Percentiles rank a stretch among this genome's conserved stretches.
Evolutionary conservation across 1,284 basidiomycete species (phyloP).

Genomic region (Papiliotrema laurentii): DNA sequence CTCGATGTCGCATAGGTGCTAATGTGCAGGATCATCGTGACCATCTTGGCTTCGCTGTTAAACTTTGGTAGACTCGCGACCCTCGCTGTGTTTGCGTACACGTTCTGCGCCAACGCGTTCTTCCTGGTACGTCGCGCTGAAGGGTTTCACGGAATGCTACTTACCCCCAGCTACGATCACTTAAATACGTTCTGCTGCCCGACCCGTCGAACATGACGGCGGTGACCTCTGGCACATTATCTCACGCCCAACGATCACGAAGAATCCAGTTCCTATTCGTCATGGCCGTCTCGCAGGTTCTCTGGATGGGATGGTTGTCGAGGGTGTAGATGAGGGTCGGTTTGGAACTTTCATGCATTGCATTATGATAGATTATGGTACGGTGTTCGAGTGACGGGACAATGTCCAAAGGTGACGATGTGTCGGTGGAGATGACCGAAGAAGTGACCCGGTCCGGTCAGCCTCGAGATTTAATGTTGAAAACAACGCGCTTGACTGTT

Average conservation of each 20-base stretch:
- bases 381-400: too few species aligned
- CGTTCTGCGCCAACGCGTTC: conserved; percentile 84
- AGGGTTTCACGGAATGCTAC: background rate
- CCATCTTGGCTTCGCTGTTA: conserved; percentile 41
- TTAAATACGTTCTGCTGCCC: conserved; percentile 85
- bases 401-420: too few species aligned
- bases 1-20: background rate
- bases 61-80: conserved; percentile 62
- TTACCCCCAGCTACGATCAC: conserved; percentile 67
- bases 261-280: conserved; percentile 80
- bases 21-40: conserved; percentile 40
- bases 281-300: conserved; percentile 65
- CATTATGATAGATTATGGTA: too few species aligned
- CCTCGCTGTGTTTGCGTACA: conserved; percentile 71
- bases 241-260: conserved; percentile 70
- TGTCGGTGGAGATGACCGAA: too few species aligned
- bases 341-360: too few species aligned
- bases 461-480: too few species aligned
- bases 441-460: too few species aligned
- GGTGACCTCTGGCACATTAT: conserved; percentile 59
- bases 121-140: conserved; percentile 66
- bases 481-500: too few species aligned
- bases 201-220: conserved; percentile 53
- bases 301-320: conserved; percentile 70
- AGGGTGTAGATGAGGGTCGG: conserved; percentile 27